These are phyloP conservation scores for Dactylellina leptospora DNA, from an alignment of 2,329 filamentous ascomycete species.

Conservation along the genomic window DNA sequence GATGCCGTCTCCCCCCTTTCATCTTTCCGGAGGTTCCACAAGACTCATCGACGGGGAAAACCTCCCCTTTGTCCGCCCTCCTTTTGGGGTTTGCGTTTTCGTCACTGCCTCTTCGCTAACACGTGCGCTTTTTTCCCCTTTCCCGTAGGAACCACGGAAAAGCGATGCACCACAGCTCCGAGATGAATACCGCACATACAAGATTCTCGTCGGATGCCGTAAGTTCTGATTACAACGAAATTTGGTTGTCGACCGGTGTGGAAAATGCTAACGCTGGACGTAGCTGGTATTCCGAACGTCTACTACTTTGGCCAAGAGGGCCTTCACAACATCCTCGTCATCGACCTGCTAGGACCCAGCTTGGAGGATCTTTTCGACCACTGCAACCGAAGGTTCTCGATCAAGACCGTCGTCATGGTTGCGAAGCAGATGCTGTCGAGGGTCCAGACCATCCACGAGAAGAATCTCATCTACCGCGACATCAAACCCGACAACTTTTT, in stretches of 20 bases:
- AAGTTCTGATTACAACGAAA: constrained; percentile 64
- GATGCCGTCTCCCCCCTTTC: background rate
- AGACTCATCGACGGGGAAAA: background rate
- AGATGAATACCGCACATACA: constrained; percentile 99
- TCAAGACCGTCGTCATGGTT: constrained; percentile 99
- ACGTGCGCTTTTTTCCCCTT: constrained; percentile 43
- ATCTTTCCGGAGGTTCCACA: constrained; percentile 47
- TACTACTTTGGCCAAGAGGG: constrained; percentile 99
- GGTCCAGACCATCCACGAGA: constrained; percentile 95
- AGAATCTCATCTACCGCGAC: constrained; percentile 98
- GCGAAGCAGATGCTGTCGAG: constrained; percentile 89
- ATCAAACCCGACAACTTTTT: constrained; percentile 99
- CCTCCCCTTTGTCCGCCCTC: background rate
- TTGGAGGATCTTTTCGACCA: constrained; percentile 97
- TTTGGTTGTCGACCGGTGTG: constrained; percentile 11
- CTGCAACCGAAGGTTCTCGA: constrained; percentile 91
- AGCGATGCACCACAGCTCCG: constrained; percentile 97
- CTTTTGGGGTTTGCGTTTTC: constrained; percentile 9
- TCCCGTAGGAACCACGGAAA: constrained; percentile 88
- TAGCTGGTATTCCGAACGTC: constrained; percentile 98
- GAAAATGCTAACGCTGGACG: constrained; percentile 59
- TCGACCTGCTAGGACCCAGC: constrained; percentile 92
- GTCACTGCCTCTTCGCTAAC: constrained; percentile 12
- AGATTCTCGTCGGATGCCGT: constrained; percentile 99
- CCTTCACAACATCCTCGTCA: constrained; percentile 97